Percentiles rank a stretch among this genome's conserved stretches.
Evolutionary conservation across 1,284 basidiomycete species (phyloP).

Genomic region (Apiotrichum laibachii): DNA sequence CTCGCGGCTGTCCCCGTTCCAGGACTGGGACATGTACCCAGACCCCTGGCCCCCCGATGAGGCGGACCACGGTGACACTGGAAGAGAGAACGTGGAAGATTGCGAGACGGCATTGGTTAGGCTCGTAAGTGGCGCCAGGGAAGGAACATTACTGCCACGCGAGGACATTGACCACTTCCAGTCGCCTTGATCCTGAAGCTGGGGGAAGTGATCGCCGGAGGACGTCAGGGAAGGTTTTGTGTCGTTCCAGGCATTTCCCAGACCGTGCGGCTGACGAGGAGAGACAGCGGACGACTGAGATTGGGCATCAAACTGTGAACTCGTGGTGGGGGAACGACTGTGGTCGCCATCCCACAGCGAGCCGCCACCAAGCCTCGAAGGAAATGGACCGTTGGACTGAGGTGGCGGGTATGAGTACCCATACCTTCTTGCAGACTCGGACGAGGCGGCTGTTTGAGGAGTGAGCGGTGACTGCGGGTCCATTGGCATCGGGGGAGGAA

Average conservation of each 20-base stretch:
- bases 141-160: neutral
- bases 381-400: neutral
- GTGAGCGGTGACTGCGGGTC: constrained; percentile 1
- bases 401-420: neutral
- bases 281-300: constrained; percentile 15
- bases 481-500: neutral
- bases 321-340: constrained; percentile 12
- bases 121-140: constrained; percentile 9
- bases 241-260: neutral
- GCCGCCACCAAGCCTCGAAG: too few species aligned
- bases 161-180: constrained; percentile 3
- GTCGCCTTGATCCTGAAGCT: constrained; percentile 16
- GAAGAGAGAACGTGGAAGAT: constrained; percentile 2
- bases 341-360: constrained; percentile 14
- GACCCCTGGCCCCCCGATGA: neutral
- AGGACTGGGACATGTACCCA: neutral
- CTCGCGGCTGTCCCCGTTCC: constrained; percentile 9
- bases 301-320: constrained; percentile 6
- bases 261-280: constrained; percentile 1
- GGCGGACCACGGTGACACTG: constrained; percentile 3
- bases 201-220: constrained; percentile 6
- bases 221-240: constrained; percentile 3
- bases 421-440: neutral
- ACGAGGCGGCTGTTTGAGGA: neutral
- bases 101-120: constrained; percentile 14